Conservation (phyloP, 495 filamentous ascomycete species). For the Aspergillus funiculosus region DNA sequence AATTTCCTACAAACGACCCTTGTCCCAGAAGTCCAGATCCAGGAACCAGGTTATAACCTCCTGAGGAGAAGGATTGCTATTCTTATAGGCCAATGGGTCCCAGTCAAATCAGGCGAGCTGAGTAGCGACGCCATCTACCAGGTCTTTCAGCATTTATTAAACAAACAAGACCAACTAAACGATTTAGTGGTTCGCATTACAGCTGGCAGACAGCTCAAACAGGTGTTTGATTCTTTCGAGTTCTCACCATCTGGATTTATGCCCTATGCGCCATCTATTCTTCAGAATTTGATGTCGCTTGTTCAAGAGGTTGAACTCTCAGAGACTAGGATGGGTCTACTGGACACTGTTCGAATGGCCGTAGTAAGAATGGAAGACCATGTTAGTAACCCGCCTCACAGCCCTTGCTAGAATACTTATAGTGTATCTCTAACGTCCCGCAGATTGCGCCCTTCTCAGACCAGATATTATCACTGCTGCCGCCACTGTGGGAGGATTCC, state of each 20-base stretch:
- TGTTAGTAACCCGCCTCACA: constrained; percentile 37
- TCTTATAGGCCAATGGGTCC: constrained; percentile 81
- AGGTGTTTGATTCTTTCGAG: constrained; percentile 75
- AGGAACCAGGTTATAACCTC: constrained; percentile 71
- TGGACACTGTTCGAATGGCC: constrained; percentile 75
- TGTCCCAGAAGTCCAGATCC: constrained; percentile 70
- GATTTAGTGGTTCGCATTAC: constrained; percentile 90
- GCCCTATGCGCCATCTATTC: constrained; percentile 63
- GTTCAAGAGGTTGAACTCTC: constrained; percentile 74
- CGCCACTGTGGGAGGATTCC: constrained; percentile 74
- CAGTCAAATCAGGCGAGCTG: constrained; percentile 58
- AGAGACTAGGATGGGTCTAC: constrained; percentile 80
- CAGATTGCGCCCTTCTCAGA: constrained; percentile 69
- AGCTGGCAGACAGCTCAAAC: constrained; percentile 75
- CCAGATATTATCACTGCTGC: constrained; percentile 71
- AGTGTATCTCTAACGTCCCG: constrained; percentile 12
- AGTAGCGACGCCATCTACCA: constrained; percentile 73
- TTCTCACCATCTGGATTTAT: constrained; percentile 65
- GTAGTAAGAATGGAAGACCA: constrained; percentile 73
- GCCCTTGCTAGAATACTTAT: background rate
- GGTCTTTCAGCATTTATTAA: constrained; percentile 83
- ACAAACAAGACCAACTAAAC: constrained; percentile 68
- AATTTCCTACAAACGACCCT: constrained; percentile 66
- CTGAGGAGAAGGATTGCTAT: constrained; percentile 86
- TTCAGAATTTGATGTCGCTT: constrained; percentile 65